Evolutionary conservation across 1,284 basidiomycete species (phyloP).

Genomic region (Ceratobasidium sp.): DNA sequence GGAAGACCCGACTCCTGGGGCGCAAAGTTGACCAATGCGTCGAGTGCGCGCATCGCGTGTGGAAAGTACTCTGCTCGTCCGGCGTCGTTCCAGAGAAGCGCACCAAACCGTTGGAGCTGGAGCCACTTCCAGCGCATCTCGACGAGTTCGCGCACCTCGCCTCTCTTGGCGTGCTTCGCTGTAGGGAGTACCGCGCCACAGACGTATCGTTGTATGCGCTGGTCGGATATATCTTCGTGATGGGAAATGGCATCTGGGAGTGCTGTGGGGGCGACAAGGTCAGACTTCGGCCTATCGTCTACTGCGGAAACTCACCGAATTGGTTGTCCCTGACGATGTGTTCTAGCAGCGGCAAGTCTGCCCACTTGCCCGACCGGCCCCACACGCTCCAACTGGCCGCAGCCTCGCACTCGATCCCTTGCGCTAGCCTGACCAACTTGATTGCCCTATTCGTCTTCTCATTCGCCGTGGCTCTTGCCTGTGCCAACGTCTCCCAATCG

Average conservation of each 20-base stretch:
- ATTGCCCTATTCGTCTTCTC: constrained; percentile 22
- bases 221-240: constrained; percentile 15
- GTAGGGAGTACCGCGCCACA: constrained; percentile 21
- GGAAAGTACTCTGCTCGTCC: constrained; percentile 34
- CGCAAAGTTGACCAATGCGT: constrained; percentile 25
- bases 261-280: not conserved
- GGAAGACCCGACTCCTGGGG: constrained; percentile 14
- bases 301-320: constrained; percentile 21
- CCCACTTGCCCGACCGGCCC: constrained; percentile 12
- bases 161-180: constrained; percentile 1
- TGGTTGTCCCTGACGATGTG: constrained; percentile 21
- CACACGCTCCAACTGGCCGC: constrained; percentile 23
- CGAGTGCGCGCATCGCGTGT: constrained; percentile 28
- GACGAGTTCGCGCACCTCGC: constrained; percentile 19
- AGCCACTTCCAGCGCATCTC: constrained; percentile 39
- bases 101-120: constrained; percentile 38
- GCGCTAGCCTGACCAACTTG: constrained; percentile 17
- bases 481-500: constrained; percentile 22
- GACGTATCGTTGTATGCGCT: constrained; percentile 38
- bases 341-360: constrained; percentile 35
- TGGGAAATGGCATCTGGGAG: constrained; percentile 22
- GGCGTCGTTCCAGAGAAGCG: constrained; percentile 8
- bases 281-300: not conserved
- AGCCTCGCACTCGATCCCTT: constrained; percentile 27
- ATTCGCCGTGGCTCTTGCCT: not conserved